phyloP scores from a whole-genome alignment of 805 yeast species.

The Candida dendrica region DNA sequence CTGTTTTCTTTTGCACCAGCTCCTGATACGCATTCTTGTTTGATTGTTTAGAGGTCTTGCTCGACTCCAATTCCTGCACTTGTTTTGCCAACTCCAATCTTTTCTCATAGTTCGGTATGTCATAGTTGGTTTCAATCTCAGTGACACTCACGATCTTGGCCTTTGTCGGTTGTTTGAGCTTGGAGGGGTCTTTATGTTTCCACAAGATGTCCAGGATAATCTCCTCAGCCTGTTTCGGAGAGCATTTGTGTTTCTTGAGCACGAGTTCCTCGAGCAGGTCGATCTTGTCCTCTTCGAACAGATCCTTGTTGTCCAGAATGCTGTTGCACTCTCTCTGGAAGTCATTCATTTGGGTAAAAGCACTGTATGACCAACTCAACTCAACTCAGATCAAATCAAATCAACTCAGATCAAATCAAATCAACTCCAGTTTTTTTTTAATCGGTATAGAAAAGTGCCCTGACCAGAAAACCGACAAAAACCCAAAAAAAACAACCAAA shows the following conservation, averaged over 20 bases:
- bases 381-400: too few species aligned
- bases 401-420: too few species aligned
- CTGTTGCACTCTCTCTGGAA: slow-evolving; percentile 23
- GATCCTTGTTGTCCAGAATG: slow-evolving; percentile 22
- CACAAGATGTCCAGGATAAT: slow-evolving; percentile 33
- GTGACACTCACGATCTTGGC: slow-evolving; percentile 17
- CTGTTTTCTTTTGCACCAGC: slow-evolving; percentile 14
- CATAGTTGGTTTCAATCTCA: slow-evolving; percentile 9
- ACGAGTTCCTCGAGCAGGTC: slow-evolving; percentile 31
- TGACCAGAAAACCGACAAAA: too few species aligned
- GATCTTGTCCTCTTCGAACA: slow-evolving; percentile 32
- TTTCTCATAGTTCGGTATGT: slow-evolving; percentile 19
- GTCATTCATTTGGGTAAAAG: too few species aligned
- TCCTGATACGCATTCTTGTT: slow-evolving; percentile 4
- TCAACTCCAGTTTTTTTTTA: too few species aligned
- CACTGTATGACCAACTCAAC: too few species aligned
- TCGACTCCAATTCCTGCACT: slow-evolving; percentile 11
- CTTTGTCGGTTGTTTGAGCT: slow-evolving; percentile 2
- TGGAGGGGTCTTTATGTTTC: slow-evolving; percentile 29
- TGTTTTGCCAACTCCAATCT: slow-evolving; percentile 20
- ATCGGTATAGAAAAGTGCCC: too few species aligned
- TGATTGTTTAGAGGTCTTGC: slow-evolving; percentile 2
- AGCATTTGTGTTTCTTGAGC: slow-evolving; percentile 8
- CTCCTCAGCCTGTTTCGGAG: slow-evolving; percentile 24
- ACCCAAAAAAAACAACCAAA: too few species aligned